A percentile compares a stretch with the other conserved stretches of the same genome.
These are phyloP conservation scores for Acanthamoeba culbertsoni DNA, from an alignment of 208 protist species.

Conservation along the genomic window DNA sequence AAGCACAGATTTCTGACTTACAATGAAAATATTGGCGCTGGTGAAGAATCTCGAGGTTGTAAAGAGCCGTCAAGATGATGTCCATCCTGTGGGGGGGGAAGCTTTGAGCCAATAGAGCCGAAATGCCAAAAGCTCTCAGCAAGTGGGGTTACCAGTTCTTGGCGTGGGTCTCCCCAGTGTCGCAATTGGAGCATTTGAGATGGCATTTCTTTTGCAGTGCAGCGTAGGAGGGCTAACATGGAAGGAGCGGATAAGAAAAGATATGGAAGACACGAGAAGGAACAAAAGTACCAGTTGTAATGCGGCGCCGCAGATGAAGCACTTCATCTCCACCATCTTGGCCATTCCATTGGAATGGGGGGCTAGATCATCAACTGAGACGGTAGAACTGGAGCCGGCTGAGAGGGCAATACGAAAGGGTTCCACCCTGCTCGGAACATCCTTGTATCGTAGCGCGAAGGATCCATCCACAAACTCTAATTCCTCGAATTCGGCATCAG, in stretches of 20 bases:
- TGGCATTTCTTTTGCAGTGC: conserved; percentile 47
- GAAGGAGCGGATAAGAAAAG: neutral
- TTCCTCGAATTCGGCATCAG: conserved; percentile 3
- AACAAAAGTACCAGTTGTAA: conserved; percentile 17
- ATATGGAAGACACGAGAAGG: neutral
- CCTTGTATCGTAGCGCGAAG: neutral
- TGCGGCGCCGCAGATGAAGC: conserved; percentile 11
- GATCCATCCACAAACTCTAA: neutral
- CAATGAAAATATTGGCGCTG: conserved; percentile 43
- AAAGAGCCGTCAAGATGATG: conserved; percentile 44
- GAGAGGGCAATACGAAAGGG: neutral
- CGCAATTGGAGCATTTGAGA: conserved; percentile 36
- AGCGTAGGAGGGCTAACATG: conserved; percentile 1
- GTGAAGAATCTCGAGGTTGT: conserved; percentile 51
- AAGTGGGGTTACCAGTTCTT: neutral
- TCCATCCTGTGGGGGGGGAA: neutral
- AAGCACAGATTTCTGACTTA: conserved; percentile 31
- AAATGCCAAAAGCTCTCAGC: neutral
- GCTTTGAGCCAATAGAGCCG: neutral
- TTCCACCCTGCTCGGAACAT: neutral
- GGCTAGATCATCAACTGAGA: neutral
- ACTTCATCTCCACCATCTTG: conserved; percentile 23
- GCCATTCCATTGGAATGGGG: neutral
- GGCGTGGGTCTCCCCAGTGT: neutral
- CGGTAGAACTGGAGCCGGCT: too few relatives aligned